Percentiles rank a stretch among this genome's conserved stretches.
phyloP scores from a whole-genome alignment of 495 filamentous ascomycete species.

The Darksidea phi region DNA sequence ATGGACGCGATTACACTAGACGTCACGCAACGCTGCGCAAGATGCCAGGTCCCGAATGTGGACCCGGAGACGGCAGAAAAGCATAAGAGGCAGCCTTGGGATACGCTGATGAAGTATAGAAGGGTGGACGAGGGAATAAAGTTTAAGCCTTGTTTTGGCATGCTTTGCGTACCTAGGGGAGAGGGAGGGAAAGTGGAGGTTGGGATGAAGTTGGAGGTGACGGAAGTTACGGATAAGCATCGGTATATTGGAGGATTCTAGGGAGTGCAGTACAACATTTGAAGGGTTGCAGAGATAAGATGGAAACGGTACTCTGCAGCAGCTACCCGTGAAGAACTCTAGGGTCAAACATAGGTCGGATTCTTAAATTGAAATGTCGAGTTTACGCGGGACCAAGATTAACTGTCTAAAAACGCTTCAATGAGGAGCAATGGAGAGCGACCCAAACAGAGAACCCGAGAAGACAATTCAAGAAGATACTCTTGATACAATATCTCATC shows the following conservation, averaged over 20 bases:
- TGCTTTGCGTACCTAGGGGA: constrained; percentile 44
- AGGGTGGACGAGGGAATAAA: constrained; percentile 44
- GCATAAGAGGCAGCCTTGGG: constrained; percentile 46
- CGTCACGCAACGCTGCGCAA: constrained; percentile 41
- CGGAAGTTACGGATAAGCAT: constrained; percentile 49
- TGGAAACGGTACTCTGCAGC: too few relatives aligned
- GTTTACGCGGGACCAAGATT: too few relatives aligned
- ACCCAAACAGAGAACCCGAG: too few relatives aligned
- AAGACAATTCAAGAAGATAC: too few relatives aligned
- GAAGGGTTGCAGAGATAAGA: too few relatives aligned
- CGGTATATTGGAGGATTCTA: constrained; percentile 30
- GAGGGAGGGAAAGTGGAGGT: constrained; percentile 52
- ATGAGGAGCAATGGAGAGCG: too few relatives aligned
- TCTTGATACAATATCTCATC: too few relatives aligned
- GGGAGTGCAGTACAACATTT: too few relatives aligned
- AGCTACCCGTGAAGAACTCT: too few relatives aligned
- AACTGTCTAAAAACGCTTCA: too few relatives aligned
- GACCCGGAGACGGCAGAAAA: constrained; percentile 46
- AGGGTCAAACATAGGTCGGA: too few relatives aligned
- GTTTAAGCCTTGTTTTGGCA: constrained; percentile 48
- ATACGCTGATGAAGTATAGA: constrained; percentile 45
- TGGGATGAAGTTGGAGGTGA: constrained; percentile 55
- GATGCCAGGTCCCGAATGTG: constrained; percentile 48
- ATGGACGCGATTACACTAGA: constrained; percentile 32
- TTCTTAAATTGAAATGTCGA: too few relatives aligned